Conservation (phyloP, 2,329 filamentous ascomycete species). For the Cladosporium austrohemisphaericum region DNA sequence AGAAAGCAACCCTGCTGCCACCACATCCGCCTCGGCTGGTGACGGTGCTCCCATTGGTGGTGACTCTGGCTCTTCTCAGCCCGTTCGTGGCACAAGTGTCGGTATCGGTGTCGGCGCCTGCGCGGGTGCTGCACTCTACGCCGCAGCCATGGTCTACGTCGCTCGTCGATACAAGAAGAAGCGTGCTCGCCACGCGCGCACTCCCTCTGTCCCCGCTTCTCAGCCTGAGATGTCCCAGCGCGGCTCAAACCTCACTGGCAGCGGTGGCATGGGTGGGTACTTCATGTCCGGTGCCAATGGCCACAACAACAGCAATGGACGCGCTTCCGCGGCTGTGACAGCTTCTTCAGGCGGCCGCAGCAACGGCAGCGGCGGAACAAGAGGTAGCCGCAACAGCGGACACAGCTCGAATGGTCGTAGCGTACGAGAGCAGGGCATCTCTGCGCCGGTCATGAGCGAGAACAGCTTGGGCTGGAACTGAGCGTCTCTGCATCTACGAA, state of each 20-base stretch:
- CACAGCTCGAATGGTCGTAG: constrained; percentile 66
- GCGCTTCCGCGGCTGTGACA: constrained; percentile 11
- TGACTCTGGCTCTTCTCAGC: constrained; percentile 51
- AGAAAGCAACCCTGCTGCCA: constrained; percentile 38
- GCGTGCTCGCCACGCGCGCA: constrained; percentile 62
- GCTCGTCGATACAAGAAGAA: constrained; percentile 87
- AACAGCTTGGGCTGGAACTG: constrained; percentile 96
- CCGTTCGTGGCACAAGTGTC: constrained; percentile 60
- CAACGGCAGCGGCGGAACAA: constrained; percentile 38
- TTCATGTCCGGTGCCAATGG: constrained; percentile 67
- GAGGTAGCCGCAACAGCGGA: constrained; percentile 42
- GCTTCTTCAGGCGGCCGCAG: constrained; percentile 18
- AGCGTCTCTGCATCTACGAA: too few relatives aligned
- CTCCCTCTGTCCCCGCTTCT: constrained; percentile 72
- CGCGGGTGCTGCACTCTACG: constrained; percentile 72
- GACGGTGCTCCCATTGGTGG: constrained; percentile 50
- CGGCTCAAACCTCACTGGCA: constrained; percentile 22
- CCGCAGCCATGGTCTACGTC: constrained; percentile 89
- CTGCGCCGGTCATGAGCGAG: constrained; percentile 84
- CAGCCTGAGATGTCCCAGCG: constrained; percentile 48
- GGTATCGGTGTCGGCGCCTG: constrained; percentile 19
- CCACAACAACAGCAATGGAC: constrained; percentile 32
- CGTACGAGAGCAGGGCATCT: constrained; percentile 70
- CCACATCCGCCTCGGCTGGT: constrained; percentile 32
- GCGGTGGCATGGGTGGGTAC: constrained; percentile 40